Conservation (phyloP, 768 basidiomycete species). For the Amanita jacksonii region DNA sequence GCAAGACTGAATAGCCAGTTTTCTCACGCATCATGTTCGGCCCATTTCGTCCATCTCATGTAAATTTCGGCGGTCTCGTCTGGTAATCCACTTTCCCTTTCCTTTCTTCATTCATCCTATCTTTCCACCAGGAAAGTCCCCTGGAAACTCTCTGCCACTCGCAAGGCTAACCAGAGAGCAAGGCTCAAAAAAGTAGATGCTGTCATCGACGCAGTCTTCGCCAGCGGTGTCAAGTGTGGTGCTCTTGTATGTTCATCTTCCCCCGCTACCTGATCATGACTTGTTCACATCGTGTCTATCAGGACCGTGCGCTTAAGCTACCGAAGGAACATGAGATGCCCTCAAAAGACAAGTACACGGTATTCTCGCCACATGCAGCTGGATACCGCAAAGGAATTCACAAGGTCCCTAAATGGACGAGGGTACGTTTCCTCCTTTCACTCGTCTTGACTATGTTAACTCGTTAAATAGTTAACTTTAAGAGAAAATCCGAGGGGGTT, state of each 20-base stretch:
- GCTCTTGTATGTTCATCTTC: slow-evolving; percentile 58
- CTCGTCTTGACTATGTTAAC: neutral
- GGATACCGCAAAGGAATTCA: slow-evolving; percentile 94
- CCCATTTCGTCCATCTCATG: slow-evolving; percentile 66
- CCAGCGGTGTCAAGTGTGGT: slow-evolving; percentile 70
- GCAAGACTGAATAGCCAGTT: slow-evolving; percentile 21
- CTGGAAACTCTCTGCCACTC: slow-evolving; percentile 84
- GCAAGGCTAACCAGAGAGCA: slow-evolving; percentile 86
- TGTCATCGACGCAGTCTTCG: slow-evolving; percentile 81
- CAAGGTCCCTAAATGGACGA: slow-evolving; percentile 96
- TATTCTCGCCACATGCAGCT: slow-evolving; percentile 56
- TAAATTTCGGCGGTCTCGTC: slow-evolving; percentile 67
- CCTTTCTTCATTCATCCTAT: neutral
- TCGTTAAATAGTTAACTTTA: slow-evolving; percentile 54
- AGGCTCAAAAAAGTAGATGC: slow-evolving; percentile 89
- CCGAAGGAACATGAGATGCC: slow-evolving; percentile 94
- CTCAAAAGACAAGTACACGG: slow-evolving; percentile 90
- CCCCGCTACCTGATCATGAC: no score
- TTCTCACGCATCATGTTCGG: slow-evolving; percentile 57
- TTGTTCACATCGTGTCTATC: slow-evolving; percentile 3
- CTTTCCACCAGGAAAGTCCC: slow-evolving; percentile 74
- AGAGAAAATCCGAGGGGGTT: slow-evolving; percentile 90
- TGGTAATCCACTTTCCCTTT: slow-evolving; percentile 51
- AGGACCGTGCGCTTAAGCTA: slow-evolving; percentile 70
- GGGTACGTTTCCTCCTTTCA: slow-evolving; percentile 41